Conservation (phyloP, 2,329 filamentous ascomycete genomes). For the Penicillium frequentans region DNA sequence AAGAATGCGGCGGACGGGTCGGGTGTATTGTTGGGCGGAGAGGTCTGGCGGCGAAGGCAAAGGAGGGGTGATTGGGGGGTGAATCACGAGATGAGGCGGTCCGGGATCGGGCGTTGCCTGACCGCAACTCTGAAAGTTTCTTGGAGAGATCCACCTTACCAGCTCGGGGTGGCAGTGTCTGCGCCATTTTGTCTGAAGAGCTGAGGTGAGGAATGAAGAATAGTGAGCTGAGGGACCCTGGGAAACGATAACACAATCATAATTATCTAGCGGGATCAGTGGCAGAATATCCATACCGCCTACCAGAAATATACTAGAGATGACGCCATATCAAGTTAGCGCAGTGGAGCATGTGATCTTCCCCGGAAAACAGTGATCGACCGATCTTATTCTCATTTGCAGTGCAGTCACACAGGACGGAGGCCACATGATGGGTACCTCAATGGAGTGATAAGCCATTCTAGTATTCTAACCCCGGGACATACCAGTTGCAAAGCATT, state of each 20-base stretch:
- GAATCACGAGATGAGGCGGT: constrained; percentile 47
- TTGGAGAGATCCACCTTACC: constrained; percentile 40
- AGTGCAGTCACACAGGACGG: constrained; percentile 7
- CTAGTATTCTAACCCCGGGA: neutral
- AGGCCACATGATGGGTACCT: constrained; percentile 8
- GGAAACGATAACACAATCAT: neutral
- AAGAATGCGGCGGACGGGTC: constrained; percentile 76
- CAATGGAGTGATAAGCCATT: neutral
- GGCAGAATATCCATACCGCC: constrained; percentile 3
- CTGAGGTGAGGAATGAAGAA: constrained; percentile 7
- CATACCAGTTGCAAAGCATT: neutral
- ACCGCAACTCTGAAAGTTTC: constrained; percentile 40
- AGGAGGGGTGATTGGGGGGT: constrained; percentile 73
- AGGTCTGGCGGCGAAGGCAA: constrained; percentile 68
- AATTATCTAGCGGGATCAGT: neutral
- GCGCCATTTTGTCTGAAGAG: constrained; percentile 9
- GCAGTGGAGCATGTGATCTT: constrained; percentile 19
- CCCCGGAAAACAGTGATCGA: constrained; percentile 17
- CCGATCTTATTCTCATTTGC: constrained; percentile 4
- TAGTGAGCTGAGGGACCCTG: neutral
- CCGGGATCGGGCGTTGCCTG: constrained; percentile 33
- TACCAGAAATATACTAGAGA: constrained; percentile 1
- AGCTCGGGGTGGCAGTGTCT: constrained; percentile 12
- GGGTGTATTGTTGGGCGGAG: constrained; percentile 60
- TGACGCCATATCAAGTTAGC: constrained; percentile 9